Evolutionary conservation across 768 basidiomycete species (phyloP).

Genomic region (Pleurotus giganteus): DNA sequence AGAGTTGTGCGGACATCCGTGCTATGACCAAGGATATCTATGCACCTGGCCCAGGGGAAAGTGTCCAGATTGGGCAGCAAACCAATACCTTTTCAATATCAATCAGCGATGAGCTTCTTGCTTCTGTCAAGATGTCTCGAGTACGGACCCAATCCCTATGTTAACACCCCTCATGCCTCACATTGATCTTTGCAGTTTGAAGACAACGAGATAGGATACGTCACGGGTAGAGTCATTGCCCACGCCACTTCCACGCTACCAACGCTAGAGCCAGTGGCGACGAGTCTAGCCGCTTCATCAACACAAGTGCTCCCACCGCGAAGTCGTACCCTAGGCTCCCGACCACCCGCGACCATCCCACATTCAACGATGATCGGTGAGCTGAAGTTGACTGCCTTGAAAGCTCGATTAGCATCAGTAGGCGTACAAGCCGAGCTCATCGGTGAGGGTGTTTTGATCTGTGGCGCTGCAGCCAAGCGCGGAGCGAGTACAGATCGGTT

Average conservation of each 20-base stretch:
- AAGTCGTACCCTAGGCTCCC: conserved; percentile 58
- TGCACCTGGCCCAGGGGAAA: conserved; percentile 74
- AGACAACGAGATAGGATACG: conserved; percentile 94
- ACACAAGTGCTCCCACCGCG: conserved; percentile 21
- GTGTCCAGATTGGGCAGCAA: conserved; percentile 90
- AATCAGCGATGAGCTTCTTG: conserved; percentile 85
- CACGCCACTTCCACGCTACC: conserved; percentile 89
- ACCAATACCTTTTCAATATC: conserved; percentile 94
- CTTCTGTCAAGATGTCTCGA: conserved; percentile 79
- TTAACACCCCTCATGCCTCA: conserved; percentile 1
- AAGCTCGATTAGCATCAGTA: conserved; percentile 69
- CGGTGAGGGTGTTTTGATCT: conserved; percentile 96
- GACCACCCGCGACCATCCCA: conserved; percentile 65
- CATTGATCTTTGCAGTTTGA: conserved; percentile 65
- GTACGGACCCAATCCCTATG: conserved; percentile 44
- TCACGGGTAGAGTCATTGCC: conserved; percentile 83
- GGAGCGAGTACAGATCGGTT: conserved; percentile 39
- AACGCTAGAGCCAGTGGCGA: conserved; percentile 67
- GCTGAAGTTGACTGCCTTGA: conserved; percentile 86
- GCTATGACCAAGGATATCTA: conserved; percentile 93
- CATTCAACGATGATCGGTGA: conserved; percentile 97
- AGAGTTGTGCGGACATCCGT: conserved; percentile 79
- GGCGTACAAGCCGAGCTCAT: conserved; percentile 90
- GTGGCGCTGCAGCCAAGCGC: conserved; percentile 58
- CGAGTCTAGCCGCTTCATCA: conserved; percentile 21